A percentile compares a stretch with the other conserved stretches of the same genome.
phyloP scores from a whole-genome alignment of 73 alveolate genomes.

The Loxodes magnus region DNA sequence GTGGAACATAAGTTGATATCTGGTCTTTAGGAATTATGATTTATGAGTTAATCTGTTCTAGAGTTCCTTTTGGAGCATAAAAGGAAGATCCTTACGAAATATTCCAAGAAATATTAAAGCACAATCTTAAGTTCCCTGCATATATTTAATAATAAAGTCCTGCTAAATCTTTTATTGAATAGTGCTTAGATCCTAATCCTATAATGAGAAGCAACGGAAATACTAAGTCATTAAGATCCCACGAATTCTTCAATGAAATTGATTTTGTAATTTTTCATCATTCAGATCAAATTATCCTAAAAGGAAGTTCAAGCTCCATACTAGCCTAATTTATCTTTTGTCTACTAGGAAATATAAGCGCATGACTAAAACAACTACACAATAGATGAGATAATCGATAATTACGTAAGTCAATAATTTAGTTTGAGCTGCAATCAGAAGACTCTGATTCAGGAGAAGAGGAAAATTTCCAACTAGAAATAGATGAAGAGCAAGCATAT shows the following conservation, averaged over 20 bases:
- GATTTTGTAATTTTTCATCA: neutral
- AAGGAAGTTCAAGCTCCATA: too few species aligned
- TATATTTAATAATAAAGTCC: neutral
- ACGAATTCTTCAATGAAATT: neutral
- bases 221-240: neutral
- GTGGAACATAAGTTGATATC: neutral
- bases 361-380: too few species aligned
- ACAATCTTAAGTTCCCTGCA: neutral
- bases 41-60: neutral
- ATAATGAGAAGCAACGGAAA: slow-evolving; percentile 6
- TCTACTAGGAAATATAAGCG: too few species aligned
- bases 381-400: too few species aligned
- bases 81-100: neutral
- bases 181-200: slow-evolving; percentile 3
- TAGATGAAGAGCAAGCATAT: too few species aligned
- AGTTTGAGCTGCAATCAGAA: too few species aligned
- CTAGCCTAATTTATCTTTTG: too few species aligned
- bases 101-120: neutral
- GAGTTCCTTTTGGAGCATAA: neutral
- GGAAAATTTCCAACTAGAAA: too few species aligned
- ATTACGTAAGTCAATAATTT: too few species aligned
- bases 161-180: neutral
- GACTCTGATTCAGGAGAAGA: too few species aligned
- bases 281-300: too few species aligned
- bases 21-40: neutral